Base-by-base conservation (phyloP, 805 yeast species). In the Metschnikowia matae region DNA sequence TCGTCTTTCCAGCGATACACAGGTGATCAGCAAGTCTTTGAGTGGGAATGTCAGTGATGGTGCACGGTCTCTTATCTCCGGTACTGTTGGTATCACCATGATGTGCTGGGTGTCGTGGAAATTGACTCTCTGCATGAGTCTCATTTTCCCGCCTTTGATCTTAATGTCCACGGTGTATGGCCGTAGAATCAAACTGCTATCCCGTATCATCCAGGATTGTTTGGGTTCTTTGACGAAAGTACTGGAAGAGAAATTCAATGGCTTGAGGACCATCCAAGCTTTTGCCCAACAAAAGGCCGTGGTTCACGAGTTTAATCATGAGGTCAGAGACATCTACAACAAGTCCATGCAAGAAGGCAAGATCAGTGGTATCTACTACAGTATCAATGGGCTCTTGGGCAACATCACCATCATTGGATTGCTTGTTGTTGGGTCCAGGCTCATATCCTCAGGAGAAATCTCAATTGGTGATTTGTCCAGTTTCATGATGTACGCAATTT, bases 1-100 rank as follows among this genome's bases (percentile, higher is more conserved):
- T 4, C 75, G 98, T 54, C 71, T 92, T 44, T 86, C 94, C 4
- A 85, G 88, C 39, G 98, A 92, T 65, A 87, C 97, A 0, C 89
- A 90, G 31, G 82, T 92, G 40, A 95, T 92, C 13, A 80, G 96
- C 6, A 82, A 85, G 60, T 83, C 96, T 0, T 81, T 92, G 17
- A 89, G 97, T 33, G 92, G 87, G 58, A 91, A 92, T 64, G 77
- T 92, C 21, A 85, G 94, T 50, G 97, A 92, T 64, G 98, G 98
- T n/a, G 77, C 90, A 35, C 73, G 97, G 51, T 84, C 97, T 0
- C 65, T 83, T 1, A 81, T 92, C 18, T 83, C 89, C 59, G 96
- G 96, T 1, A 73, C 80, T 43, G 96, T 89, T 38, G 98, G 97
- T 6, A 71, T 91, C 43, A 80, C 88, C 3, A 89, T 91, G 96